These are phyloP conservation scores for Aspergillus carlsbadensis DNA, from an alignment of 495 filamentous ascomycete genomes.

Conservation along the genomic window DNA sequence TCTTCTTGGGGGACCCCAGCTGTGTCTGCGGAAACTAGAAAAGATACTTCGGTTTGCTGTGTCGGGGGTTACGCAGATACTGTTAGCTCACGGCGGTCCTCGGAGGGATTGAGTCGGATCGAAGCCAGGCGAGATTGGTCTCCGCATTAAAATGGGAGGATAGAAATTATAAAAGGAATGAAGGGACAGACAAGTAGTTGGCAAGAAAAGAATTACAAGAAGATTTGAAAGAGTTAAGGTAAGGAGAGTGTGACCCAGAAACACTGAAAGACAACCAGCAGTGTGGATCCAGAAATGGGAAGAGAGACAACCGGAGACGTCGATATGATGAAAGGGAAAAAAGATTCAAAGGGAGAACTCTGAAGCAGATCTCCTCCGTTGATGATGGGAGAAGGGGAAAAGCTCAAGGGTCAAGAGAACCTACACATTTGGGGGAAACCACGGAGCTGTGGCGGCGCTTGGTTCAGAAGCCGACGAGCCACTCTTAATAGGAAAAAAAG, in stretches of 20 bases:
- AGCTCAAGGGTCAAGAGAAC: neutral
- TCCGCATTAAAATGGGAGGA: neutral
- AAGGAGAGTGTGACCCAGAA: conserved; percentile 7
- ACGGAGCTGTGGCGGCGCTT: neutral
- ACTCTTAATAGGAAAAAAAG: neutral
- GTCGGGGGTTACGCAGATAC: neutral
- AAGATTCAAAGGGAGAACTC: neutral
- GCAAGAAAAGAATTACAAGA: neutral
- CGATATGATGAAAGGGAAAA: conserved; percentile 12
- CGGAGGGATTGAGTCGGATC: neutral
- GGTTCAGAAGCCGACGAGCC: neutral
- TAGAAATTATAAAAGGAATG: conserved; percentile 2
- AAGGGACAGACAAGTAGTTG: neutral
- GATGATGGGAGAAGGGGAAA: neutral
- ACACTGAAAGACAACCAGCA: conserved; percentile 16
- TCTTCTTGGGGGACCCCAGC: conserved; percentile 30
- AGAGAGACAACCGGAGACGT: conserved; percentile 1
- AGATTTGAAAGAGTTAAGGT: neutral
- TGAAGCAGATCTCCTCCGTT: neutral
- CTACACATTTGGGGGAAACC: conserved; percentile 7
- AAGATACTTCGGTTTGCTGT: conserved; percentile 32
- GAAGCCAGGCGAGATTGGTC: neutral
- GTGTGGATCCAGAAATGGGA: conserved; percentile 6
- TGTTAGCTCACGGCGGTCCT: conserved; percentile 13
- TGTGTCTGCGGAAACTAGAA: conserved; percentile 33